Evolutionary conservation across 108 stramenopile species (phyloP), one percentile per base, ranked within the genome.

Genomic region (Schizochytrium sp.): DNA sequence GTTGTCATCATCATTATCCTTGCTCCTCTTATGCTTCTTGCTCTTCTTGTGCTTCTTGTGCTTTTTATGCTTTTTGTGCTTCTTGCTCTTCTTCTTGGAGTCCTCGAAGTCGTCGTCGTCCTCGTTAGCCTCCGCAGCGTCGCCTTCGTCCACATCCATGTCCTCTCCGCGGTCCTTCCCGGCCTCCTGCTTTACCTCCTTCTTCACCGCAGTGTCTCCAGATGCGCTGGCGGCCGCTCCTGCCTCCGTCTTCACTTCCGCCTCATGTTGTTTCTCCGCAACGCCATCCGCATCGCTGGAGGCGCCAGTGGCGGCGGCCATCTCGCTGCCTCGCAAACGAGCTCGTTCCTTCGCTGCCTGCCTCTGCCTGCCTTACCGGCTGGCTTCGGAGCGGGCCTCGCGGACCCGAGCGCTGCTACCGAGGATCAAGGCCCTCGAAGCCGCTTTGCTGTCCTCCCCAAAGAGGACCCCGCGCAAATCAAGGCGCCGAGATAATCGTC

Each of bases 71-170:
- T 7, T 15, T 13, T 42, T 42, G 4, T 46, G 12, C 17, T 42
- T 46, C 72, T 72, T 72, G 15, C 50, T 42, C 2, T 46, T 46
- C 72, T 42, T 42, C 41, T 19, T 7, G 17, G 46, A 13, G 44
- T 42, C 41, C 12, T 49, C 44, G 45, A 4, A 4, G 44, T n/a
- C 72, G 47, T 72, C 72, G 72, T 19, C 46, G 45, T 46, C 72
- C 12, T 72, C 72, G 1, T 72, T 49, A 1, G 64, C 88, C 17
- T 88, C 87, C 13, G 57, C 58, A 12, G 57, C 72, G 47, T 72
- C 87, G 15, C 46, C 58, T 17, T 88, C 57, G 17, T 88, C 87
- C 1, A 46, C 76, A 38, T 87, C 61, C 61, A 58, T 58, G 57
- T 58, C 57, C 17, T 38, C 19, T n/a, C 19, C 59, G 59, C 19